Evolutionary conservation across 2,329 filamentous ascomycete genomes (phyloP).

Genomic region (Chrysoporthe austroafricana): DNA sequence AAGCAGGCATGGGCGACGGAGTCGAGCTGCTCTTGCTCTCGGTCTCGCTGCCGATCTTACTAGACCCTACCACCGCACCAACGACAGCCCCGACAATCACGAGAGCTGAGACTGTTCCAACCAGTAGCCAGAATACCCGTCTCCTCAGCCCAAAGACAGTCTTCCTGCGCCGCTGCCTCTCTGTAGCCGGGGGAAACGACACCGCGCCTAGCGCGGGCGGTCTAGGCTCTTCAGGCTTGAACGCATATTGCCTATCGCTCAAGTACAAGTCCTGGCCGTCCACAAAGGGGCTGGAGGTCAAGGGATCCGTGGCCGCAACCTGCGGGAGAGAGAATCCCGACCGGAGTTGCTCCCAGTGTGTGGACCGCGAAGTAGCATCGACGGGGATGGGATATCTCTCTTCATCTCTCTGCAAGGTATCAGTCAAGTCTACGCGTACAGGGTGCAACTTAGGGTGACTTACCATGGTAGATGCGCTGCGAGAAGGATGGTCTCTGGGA

Average conservation of each 20-base stretch:
- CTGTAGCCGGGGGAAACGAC: not conserved
- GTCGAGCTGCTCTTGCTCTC: not conserved
- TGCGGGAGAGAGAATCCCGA: not conserved
- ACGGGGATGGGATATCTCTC: slow-evolving; percentile 13
- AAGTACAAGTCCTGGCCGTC: not conserved
- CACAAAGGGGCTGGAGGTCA: not conserved
- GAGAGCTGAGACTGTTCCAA: not conserved
- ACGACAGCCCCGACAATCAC: slow-evolving; percentile 12
- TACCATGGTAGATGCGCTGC: not conserved
- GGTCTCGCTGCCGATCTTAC: not conserved
- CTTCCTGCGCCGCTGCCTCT: not conserved
- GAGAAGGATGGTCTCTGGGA: not conserved
- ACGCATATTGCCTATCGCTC: not conserved
- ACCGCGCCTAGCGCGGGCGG: not conserved
- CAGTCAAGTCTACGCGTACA: not conserved
- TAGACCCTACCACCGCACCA: slow-evolving; percentile 8
- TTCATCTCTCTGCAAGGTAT: slow-evolving; percentile 11
- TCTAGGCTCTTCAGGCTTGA: not conserved
- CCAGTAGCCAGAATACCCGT: slow-evolving; percentile 6
- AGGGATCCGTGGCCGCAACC: not conserved
- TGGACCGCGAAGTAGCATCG: not conserved
- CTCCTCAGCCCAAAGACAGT: slow-evolving; percentile 16
- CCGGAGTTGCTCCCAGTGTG: not conserved
- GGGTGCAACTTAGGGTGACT: not conserved
- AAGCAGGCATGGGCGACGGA: not conserved